Conservation (phyloP, 257 asterid species). For the Solanum boliviense region DNA sequence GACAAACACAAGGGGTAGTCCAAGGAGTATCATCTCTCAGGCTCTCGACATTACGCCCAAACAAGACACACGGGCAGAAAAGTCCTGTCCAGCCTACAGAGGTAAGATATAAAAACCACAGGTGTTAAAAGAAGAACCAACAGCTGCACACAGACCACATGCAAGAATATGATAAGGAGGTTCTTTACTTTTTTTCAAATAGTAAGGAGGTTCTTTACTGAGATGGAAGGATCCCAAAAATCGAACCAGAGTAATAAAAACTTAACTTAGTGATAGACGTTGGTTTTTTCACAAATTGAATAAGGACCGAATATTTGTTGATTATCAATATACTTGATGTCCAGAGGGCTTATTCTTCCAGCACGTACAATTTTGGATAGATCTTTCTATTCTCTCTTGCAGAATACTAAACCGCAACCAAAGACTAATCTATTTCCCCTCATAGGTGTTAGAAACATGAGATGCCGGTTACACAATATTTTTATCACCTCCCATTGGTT, state of each 20-base stretch:
- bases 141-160: background rate
- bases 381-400: background rate
- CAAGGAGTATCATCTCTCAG: constrained; percentile 85
- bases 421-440: background rate
- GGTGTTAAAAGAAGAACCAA: background rate
- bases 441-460: background rate
- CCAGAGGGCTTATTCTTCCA: background rate
- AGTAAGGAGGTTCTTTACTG: background rate
- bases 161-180: background rate
- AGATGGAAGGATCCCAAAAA: background rate
- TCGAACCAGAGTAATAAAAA: background rate
- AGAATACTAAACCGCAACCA: background rate
- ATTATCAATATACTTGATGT: background rate
- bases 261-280: background rate
- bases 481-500: background rate
- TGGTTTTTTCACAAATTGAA: background rate
- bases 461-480: background rate
- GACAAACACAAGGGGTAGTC: constrained; percentile 92
- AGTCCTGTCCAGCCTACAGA: constrained; percentile 8
- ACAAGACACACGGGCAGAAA: constrained; percentile 5
- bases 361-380: background rate
- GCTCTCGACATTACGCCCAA: constrained; percentile 17
- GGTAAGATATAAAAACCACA: background rate
- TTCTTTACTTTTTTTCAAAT: no score
- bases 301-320: background rate